These are phyloP conservation scores for Dioscorea cayenensis DNA, from an alignment of 116 monocot species.

Conservation along the genomic window DNA sequence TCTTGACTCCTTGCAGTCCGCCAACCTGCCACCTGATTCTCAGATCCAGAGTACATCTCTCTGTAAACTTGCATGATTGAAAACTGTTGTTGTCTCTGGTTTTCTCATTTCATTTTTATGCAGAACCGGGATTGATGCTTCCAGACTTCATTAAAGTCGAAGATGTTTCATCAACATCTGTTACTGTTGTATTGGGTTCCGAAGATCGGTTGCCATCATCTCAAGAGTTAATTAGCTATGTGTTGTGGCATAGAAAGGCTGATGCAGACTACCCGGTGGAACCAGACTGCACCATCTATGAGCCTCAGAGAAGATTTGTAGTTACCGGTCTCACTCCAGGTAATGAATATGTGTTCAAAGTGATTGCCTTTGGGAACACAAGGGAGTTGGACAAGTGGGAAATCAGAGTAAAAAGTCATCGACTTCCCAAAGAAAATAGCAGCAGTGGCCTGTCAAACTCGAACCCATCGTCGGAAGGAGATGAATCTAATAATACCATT, in stretches of 20 bases:
- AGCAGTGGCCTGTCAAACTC: conserved; percentile 20
- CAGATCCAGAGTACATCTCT: background rate
- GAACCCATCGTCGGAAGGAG: conserved; percentile 41
- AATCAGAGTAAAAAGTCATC: conserved; percentile 32
- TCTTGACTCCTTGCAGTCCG: conserved; percentile 32
- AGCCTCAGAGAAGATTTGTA: conserved; percentile 36
- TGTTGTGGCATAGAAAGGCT: conserved; percentile 52
- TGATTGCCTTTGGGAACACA: conserved; percentile 45
- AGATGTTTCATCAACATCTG: conserved; percentile 49
- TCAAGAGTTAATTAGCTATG: conserved; percentile 55
- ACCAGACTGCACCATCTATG: conserved; percentile 40
- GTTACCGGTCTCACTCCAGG: conserved; percentile 56
- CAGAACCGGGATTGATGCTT: background rate
- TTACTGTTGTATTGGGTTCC: conserved; percentile 34
- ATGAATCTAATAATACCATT: conserved; percentile 37
- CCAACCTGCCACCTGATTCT: conserved; percentile 6
- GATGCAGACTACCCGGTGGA: conserved; percentile 34
- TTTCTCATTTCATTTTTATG: background rate
- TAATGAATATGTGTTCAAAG: conserved; percentile 63
- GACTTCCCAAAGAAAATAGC: conserved; percentile 5
- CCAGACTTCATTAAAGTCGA: conserved; percentile 33
- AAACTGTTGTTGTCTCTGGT: background rate
- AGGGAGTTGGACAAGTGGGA: conserved; percentile 55
- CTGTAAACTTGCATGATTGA: conserved; percentile 17
- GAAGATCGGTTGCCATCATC: conserved; percentile 25